Conservation (phyloP, 2,329 filamentous ascomycete species). For the Intubia oerlemansii region DNA sequence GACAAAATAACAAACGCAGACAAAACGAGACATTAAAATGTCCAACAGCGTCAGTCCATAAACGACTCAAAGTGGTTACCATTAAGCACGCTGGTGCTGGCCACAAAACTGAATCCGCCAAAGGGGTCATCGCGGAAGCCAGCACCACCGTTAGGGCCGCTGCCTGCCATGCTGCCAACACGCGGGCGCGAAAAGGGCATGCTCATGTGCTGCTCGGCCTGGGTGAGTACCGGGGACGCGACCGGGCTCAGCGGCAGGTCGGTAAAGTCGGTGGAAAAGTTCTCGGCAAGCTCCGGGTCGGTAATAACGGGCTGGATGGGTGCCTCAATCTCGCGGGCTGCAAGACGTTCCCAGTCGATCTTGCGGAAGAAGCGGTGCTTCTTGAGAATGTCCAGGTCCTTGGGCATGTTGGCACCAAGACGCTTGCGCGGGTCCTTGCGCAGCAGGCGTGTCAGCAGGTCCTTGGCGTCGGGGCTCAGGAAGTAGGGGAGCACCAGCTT, state of each 20-base stretch:
- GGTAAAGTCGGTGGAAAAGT: slow-evolving; percentile 88
- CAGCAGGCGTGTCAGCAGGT: slow-evolving; percentile 71
- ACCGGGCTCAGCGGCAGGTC: slow-evolving; percentile 62
- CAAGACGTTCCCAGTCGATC: slow-evolving; percentile 84
- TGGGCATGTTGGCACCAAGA: slow-evolving; percentile 70
- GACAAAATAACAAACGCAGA: background rate
- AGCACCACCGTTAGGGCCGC: background rate
- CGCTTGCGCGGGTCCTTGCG: slow-evolving; percentile 86
- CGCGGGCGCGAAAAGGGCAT: background rate
- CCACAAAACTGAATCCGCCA: slow-evolving; percentile 43
- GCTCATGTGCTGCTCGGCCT: slow-evolving; percentile 12
- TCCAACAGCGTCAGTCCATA: slow-evolving; percentile 1
- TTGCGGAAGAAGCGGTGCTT: slow-evolving; percentile 90
- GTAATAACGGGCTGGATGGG: slow-evolving; percentile 90
- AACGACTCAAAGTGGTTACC: slow-evolving; percentile 20
- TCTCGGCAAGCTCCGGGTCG: slow-evolving; percentile 88
- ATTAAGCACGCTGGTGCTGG: slow-evolving; percentile 29
- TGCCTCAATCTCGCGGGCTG: slow-evolving; percentile 60
- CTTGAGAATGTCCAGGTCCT: slow-evolving; percentile 71
- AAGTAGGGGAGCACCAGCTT: slow-evolving; percentile 82
- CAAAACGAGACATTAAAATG: background rate
- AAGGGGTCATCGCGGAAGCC: slow-evolving; percentile 32
- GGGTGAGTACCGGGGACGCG: slow-evolving; percentile 15
- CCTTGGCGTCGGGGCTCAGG: slow-evolving; percentile 77
- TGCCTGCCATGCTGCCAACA: slow-evolving; percentile 1